These are phyloP conservation scores for Paecilomyces dactylethromorphus DNA, from an alignment of 2,329 filamentous ascomycete genomes.

Conservation along the genomic window DNA sequence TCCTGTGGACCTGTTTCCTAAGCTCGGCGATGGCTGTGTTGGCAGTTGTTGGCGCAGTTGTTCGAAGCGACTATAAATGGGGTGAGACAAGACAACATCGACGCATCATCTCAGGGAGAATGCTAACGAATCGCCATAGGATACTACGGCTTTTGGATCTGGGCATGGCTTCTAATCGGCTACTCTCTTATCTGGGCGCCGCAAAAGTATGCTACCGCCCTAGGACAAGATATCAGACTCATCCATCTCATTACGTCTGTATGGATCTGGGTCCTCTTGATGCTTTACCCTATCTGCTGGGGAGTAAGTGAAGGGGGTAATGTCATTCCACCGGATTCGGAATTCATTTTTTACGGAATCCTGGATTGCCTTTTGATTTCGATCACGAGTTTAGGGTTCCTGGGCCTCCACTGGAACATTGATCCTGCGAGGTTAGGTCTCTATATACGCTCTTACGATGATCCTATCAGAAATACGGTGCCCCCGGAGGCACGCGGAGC, in stretches of 20 bases:
- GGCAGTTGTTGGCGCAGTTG: not conserved
- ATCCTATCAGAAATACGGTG: not conserved
- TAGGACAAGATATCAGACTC: not conserved
- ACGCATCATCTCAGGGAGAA: not conserved
- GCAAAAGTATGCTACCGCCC: not conserved
- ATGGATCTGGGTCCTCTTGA: constrained; percentile 52
- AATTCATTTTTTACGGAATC: constrained; percentile 63
- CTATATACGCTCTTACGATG: not conserved
- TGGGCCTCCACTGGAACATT: constrained; percentile 59
- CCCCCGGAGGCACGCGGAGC: not conserved
- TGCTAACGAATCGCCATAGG: not conserved
- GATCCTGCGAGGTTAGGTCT: constrained; percentile 52
- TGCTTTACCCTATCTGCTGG: constrained; percentile 60
- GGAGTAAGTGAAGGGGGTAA: constrained; percentile 59
- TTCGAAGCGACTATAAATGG: not conserved
- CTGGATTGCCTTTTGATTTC: constrained; percentile 61
- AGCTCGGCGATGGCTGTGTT: not conserved
- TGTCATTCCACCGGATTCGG: constrained; percentile 58
- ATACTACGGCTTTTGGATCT: not conserved
- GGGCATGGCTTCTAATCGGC: not conserved
- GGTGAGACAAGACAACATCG: not conserved
- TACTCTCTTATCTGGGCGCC: not conserved
- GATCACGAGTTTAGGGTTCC: constrained; percentile 53
- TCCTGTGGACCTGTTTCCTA: not conserved
- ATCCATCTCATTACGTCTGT: not conserved